phyloP scores from a whole-genome alignment of 2,329 filamentous ascomycete genomes.

The Epichloe elymi region DNA sequence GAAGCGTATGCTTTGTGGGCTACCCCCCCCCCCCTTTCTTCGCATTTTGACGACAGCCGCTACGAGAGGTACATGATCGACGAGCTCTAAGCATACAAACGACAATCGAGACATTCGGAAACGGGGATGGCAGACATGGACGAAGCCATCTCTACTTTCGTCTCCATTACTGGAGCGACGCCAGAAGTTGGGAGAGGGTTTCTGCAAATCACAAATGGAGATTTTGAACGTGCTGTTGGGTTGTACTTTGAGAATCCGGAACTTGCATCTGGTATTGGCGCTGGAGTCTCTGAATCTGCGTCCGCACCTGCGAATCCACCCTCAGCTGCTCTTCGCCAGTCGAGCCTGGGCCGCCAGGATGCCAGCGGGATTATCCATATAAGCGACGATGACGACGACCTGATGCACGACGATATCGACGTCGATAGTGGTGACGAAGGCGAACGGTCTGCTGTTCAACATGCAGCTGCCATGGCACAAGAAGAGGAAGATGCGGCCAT shows the following conservation, averaged over 20 bases:
- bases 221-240: constrained; percentile 74
- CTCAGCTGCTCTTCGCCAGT: constrained; percentile 17
- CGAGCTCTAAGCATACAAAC: not conserved
- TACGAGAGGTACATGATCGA: not conserved
- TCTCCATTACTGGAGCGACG: constrained; percentile 64
- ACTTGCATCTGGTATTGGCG: constrained; percentile 29
- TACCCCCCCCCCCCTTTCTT: too few relatives aligned
- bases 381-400: constrained; percentile 57
- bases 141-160: constrained; percentile 64
- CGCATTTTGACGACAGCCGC: not conserved
- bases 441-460: constrained; percentile 26
- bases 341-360: constrained; percentile 21
- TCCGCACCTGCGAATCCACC: constrained; percentile 8
- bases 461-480: constrained; percentile 33
- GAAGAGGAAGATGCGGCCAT: constrained; percentile 88
- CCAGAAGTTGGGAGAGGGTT: constrained; percentile 68
- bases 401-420: constrained; percentile 22
- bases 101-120: not conserved
- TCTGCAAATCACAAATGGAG: constrained; percentile 70
- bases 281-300: constrained; percentile 14
- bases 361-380: constrained; percentile 47
- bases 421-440: constrained; percentile 24
- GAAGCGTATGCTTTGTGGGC: not conserved
- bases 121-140: constrained; percentile 37
- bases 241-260: constrained; percentile 86